These are phyloP conservation scores for Cystobasidium onofrii DNA, from an alignment of 768 basidiomycete species.

Conservation along the genomic window DNA sequence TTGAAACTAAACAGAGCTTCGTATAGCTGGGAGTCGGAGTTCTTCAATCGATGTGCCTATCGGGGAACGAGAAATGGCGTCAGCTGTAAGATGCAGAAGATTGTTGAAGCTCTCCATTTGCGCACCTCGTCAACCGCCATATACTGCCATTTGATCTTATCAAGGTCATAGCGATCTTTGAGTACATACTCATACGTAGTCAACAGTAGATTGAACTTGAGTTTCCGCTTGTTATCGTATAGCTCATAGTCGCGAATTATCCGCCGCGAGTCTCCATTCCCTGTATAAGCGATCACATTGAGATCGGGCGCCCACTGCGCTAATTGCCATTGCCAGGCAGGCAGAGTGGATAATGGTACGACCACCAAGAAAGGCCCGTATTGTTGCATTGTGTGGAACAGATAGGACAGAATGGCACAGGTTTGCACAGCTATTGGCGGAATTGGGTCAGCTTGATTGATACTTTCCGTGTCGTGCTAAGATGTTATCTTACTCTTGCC, in stretches of 20 bases:
- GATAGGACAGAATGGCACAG: slow-evolving; percentile 84
- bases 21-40: slow-evolving; percentile 93
- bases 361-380: slow-evolving; percentile 97
- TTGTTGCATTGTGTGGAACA: slow-evolving; percentile 83
- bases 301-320: slow-evolving; percentile 89
- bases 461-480: not conserved
- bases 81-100: too few relatives aligned
- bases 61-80: too few relatives aligned
- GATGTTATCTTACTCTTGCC: slow-evolving; percentile 57
- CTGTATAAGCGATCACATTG: slow-evolving; percentile 94
- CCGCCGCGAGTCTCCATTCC: slow-evolving; percentile 73
- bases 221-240: slow-evolving; percentile 63
- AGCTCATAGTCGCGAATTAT: slow-evolving; percentile 91
- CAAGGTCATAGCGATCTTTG: slow-evolving; percentile 77
- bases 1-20: slow-evolving; percentile 83
- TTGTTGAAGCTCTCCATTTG: not conserved
- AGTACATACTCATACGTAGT: slow-evolving; percentile 95
- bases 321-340: slow-evolving; percentile 96
- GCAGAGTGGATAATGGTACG: slow-evolving; percentile 93
- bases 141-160: slow-evolving; percentile 93
- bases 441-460: not conserved
- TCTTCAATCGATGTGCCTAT: slow-evolving; percentile 93
- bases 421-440: slow-evolving; percentile 64
- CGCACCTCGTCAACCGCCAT: slow-evolving; percentile 88
- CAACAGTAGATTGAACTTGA: slow-evolving; percentile 93